Evolutionary conservation across 768 basidiomycete species (phyloP).

Genomic region (Rhizopogon roseolus): DNA sequence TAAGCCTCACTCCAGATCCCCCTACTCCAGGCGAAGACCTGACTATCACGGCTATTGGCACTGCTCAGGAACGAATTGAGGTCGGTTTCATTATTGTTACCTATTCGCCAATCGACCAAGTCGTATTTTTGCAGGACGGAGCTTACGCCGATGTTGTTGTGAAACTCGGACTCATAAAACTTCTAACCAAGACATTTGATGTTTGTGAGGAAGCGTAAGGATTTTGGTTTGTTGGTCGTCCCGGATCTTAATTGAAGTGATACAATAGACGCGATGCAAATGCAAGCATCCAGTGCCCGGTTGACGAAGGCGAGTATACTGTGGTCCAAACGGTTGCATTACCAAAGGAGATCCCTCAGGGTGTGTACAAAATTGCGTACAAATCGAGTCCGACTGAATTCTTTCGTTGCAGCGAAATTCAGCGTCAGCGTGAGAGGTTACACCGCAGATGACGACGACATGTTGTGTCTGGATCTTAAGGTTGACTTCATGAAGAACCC

Average conservation of each 20-base stretch:
- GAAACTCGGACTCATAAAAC: constrained; percentile 89
- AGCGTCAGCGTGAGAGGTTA: constrained; percentile 61
- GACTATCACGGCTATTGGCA: constrained; percentile 76
- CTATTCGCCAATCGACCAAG: constrained; percentile 5
- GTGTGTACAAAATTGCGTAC: constrained; percentile 26
- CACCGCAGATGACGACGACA: constrained; percentile 64
- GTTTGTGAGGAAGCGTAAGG: constrained; percentile 92
- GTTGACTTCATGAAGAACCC: constrained; percentile 65
- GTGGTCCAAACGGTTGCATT: constrained; percentile 81
- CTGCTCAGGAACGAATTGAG: constrained; percentile 54
- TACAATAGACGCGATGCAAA: constrained; percentile 64
- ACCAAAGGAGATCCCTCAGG: constrained; percentile 89
- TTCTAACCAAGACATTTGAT: constrained; percentile 81
- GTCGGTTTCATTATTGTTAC: constrained; percentile 34
- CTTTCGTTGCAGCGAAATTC: constrained; percentile 69
- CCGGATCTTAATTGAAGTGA: constrained; percentile 2
- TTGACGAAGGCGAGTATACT: constrained; percentile 63
- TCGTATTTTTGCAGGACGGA: constrained; percentile 60
- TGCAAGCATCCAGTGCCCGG: constrained; percentile 78
- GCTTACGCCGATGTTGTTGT: constrained; percentile 87
- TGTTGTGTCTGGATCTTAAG: constrained; percentile 77
- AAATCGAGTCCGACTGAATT: constrained; percentile 1
- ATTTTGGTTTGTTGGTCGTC: constrained; percentile 11
- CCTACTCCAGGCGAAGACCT: constrained; percentile 83
- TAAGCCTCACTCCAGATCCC: constrained; percentile 78